Base-by-base conservation (phyloP, 2,329 filamentous ascomycete genomes). In the Ophiostoma himal-ulmi region DNA sequence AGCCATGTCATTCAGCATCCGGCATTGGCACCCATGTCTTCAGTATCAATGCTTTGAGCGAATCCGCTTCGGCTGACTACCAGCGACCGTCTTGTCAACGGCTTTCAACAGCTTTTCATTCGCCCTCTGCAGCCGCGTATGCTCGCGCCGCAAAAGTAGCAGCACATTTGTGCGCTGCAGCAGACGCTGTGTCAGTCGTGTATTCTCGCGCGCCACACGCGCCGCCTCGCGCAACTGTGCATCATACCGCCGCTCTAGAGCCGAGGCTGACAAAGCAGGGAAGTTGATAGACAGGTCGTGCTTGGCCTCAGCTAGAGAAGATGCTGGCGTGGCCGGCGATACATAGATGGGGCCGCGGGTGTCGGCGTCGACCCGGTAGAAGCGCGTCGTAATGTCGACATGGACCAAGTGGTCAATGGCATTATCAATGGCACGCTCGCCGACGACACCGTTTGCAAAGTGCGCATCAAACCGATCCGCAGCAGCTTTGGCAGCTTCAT, bases 371-470 rank as follows among this genome's bases (percentile, higher is more conserved):
- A 87, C 74, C 22, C 86, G 83, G 75, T 84, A 85, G 76, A 83
- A 87, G 3, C 86, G 79, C 34, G 85, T 85, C 41, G 73, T 75
- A 13, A 87, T 72, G 74, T 87, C 83, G 22, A 86, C 76, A 26
- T 79, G 76, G 0, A 84, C 80, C 22, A 88, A 79, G 0, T 65
- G 36, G 62, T 65, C 85, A 84, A 13, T 70, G 22, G 20, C 22
- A 41, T 52, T 34, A 6, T n/a, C 77, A 68, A 79, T 77, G 26
- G 76, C 76, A 5, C 77, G 76, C 70, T 83, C 79, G 13, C 84
- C 83, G 1, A 79, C 76, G 0, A 82, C 79, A 0, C 83, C 82
- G 20, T 78, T 76, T 8, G 71, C 70, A 4, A 75, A 72, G 6
- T 74, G 75, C 76, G 82, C 7, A 77, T 75, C 8, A 22, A 36